Percentiles rank a stretch among this genome's conserved stretches.
phyloP scores from a whole-genome alignment of 345 rosid genomes.

The Citrus sp. region DNA sequence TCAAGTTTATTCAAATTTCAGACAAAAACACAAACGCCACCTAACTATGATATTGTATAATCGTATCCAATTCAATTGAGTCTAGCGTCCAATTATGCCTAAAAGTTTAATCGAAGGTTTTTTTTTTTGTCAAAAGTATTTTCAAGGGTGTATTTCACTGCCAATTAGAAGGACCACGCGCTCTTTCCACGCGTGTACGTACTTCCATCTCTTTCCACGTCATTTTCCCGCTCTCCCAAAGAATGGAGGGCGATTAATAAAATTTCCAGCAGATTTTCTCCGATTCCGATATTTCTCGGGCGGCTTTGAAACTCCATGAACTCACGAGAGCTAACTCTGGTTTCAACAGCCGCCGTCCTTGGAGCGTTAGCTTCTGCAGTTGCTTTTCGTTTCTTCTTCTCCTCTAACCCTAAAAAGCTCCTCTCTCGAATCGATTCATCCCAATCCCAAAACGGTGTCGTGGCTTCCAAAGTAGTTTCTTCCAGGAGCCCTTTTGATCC shows the following conservation, averaged over 20 bases:
- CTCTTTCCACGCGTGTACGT: too few relatives aligned
- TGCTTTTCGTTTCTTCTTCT: slow-evolving; percentile 51
- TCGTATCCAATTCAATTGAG: too few relatives aligned
- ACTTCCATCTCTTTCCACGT: not conserved
- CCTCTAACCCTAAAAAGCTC: slow-evolving; percentile 34
- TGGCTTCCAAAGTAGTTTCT: slow-evolving; percentile 29
- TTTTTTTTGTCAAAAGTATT: too few relatives aligned
- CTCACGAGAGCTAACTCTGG: slow-evolving; percentile 54
- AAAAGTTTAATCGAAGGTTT: too few relatives aligned
- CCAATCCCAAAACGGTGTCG: slow-evolving; percentile 24
- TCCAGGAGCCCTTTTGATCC: slow-evolving; percentile 64
- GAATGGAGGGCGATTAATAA: not conserved
- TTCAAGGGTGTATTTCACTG: too few relatives aligned
- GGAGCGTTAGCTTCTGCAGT: slow-evolving; percentile 70
- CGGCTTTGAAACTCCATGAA: slow-evolving; percentile 38
- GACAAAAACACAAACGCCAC: too few relatives aligned
- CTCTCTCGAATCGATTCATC: slow-evolving; percentile 23
- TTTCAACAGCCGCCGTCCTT: slow-evolving; percentile 55
- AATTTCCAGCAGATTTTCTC: slow-evolving; percentile 1
- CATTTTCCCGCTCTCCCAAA: slow-evolving; percentile 8
- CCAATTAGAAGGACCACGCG: too few relatives aligned
- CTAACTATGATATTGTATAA: too few relatives aligned
- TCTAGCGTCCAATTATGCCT: too few relatives aligned
- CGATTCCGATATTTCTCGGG: not conserved
- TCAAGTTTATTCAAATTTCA: too few relatives aligned